Base-by-base conservation (phyloP, 345 rosid genomes). In the Carallia pectinifolia region DNA sequence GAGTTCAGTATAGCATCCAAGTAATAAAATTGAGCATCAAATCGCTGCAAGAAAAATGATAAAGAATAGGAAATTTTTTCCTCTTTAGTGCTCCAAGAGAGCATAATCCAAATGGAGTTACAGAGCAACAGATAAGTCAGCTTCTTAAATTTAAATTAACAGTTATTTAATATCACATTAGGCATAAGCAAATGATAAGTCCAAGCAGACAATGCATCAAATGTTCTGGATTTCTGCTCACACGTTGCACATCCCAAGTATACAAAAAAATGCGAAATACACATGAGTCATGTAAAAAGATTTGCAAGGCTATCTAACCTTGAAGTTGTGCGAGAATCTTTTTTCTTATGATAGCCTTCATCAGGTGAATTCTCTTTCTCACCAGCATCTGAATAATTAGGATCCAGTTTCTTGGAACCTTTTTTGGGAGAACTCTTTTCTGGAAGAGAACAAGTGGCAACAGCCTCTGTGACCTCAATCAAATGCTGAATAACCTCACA, bases 401-500 rank as follows among this genome's bases (percentile, higher is more conserved):
- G 77, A 70, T 85, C 90, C 38, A 73, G 58, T 76, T 83, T 88
- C 81, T 85, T 89, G n/a, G 89, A 79, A 75, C 71, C 76, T 79
- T 85, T 89, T 65, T 63, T 69, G 0, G 93, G 66, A 18, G 88
- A 74, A 81, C 73, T 80, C 71, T 85, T 82, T 47, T 77, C 79
- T 6, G 76, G 83, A 72, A 64, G 56, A 64, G 79, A 53, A 79
- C 72, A 76, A 19, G 83, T 71, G 66, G 86, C 88, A 70, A 69
- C 90, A 61, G 84, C 78, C 78, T 92, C 93, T 34, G 97, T 86
- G 27, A 95, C 96, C 19, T 90, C 97, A 71, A 95, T 77, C 74
- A 95, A 81, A 69, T 81, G 97, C 79, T 89, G 97, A 66, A 95
- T 95, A 53, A 95, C 93, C 77, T 92, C 96, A 70, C 94, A 90